A percentile compares a stretch with the other conserved stretches of the same genome.
Conservation (phyloP, 768 basidiomycete genomes). For the Fibroporia radiculosa region DNA sequence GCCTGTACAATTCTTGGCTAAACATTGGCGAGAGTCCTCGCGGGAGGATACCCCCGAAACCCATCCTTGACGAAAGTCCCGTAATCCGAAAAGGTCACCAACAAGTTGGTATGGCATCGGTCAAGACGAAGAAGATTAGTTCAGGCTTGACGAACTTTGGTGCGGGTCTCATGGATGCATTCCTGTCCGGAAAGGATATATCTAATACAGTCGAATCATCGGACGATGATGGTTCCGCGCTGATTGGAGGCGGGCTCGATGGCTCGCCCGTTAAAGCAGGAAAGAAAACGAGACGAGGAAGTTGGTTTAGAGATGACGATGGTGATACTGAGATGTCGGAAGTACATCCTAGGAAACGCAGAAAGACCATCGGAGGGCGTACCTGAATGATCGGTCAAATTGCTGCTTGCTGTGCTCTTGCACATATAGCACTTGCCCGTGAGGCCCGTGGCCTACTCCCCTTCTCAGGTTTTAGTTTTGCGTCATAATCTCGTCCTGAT, state of each 20-base stretch:
- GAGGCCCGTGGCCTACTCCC: too few relatives aligned
- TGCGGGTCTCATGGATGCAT: constrained; percentile 21
- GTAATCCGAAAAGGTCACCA: constrained; percentile 31
- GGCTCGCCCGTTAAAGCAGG: constrained; percentile 4
- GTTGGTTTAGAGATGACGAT: constrained; percentile 8
- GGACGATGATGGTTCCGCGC: constrained; percentile 16
- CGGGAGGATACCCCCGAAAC: constrained; percentile 13
- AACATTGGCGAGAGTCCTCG: constrained; percentile 24
- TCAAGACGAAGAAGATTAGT: too few relatives aligned
- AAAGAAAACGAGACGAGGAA: constrained; percentile 10
- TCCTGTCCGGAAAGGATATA: constrained; percentile 11
- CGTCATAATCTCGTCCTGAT: background rate
- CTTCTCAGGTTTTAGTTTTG: background rate
- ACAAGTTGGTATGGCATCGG: constrained; percentile 7
- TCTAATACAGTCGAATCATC: background rate
- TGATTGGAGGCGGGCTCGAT: constrained; percentile 19
- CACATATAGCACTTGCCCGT: too few relatives aligned
- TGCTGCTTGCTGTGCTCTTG: too few relatives aligned
- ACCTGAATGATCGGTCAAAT: constrained; percentile 4
- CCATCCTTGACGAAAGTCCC: constrained; percentile 35
- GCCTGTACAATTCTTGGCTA: constrained; percentile 8
- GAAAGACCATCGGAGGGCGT: constrained; percentile 28
- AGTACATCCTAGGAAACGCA: constrained; percentile 46
- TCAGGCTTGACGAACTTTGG: constrained; percentile 8
- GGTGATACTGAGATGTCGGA: constrained; percentile 18